Percentiles rank a stretch among this genome's conserved stretches.
Conservation (phyloP, 148 eudicot species). For the Pouteria glomerata region DNA sequence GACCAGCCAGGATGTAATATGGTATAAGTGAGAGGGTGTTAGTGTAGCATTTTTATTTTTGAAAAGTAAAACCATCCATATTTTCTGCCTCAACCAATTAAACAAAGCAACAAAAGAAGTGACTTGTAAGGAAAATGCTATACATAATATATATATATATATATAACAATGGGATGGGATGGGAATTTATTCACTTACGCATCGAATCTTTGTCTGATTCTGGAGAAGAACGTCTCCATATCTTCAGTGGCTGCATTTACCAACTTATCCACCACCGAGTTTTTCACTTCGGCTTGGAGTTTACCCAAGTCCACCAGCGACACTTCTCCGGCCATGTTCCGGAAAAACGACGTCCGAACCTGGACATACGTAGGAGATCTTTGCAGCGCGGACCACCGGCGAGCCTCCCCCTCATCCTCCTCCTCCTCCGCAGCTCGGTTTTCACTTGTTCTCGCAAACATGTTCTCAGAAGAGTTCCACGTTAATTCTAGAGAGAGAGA, state of each 20-base stretch:
- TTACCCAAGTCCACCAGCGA: conserved; percentile 54
- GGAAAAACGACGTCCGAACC: conserved; percentile 57
- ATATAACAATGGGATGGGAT: no score
- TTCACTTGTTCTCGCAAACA: conserved; percentile 23
- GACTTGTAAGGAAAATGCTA: no score
- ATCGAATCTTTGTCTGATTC: conserved; percentile 58
- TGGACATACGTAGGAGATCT: conserved; percentile 50
- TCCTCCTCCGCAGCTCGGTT: conserved; percentile 30
- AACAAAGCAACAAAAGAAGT: no score
- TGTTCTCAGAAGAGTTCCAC: conserved; percentile 35
- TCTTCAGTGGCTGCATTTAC: conserved; percentile 53
- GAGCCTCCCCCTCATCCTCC: no score
- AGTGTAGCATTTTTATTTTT: no score
- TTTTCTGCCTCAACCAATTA: no score
- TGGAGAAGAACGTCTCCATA: conserved; percentile 46
- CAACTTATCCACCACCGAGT: conserved; percentile 56
- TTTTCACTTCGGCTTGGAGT: conserved; percentile 47
- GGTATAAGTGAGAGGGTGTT: no score
- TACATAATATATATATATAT: no score
- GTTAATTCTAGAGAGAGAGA: no score
- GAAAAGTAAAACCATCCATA: no score
- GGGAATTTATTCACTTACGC: conserved; percentile 62
- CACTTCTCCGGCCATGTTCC: conserved; percentile 46
- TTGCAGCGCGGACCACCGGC: conserved; percentile 54
- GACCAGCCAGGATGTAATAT: no score